phyloP scores from a whole-genome alignment of 495 filamentous ascomycete species.

The Endocarpon pusillum region DNA sequence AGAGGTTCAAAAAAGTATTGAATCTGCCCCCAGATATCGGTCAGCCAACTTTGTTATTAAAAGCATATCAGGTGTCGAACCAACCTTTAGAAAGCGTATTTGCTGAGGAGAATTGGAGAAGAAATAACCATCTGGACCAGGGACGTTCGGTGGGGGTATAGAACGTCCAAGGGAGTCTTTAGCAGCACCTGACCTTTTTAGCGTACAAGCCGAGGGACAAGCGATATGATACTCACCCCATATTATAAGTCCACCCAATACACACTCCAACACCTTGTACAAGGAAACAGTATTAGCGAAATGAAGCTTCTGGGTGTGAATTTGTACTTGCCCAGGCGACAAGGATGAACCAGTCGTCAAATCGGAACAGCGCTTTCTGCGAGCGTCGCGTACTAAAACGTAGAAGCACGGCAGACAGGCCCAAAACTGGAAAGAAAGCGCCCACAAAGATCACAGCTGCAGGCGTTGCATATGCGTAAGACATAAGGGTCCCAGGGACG shows the following conservation, averaged over 20 bases:
- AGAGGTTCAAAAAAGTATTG: conserved; percentile 2
- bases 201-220: too few relatives aligned
- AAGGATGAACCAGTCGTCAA: conserved; percentile 4
- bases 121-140: conserved; percentile 5
- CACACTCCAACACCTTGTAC: conserved; percentile 3
- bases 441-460: conserved; percentile 3
- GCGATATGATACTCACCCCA: too few relatives aligned
- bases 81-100: conserved; percentile 2
- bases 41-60: neutral
- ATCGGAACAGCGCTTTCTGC: neutral
- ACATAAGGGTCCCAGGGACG: too few relatives aligned
- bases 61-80: neutral
- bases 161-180: conserved; percentile 2
- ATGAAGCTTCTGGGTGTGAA: neutral
- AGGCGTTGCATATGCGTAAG: conserved; percentile 3
- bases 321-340: neutral
- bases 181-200: too few relatives aligned
- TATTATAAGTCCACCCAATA: conserved; percentile 3
- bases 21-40: conserved; percentile 1
- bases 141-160: conserved; percentile 5
- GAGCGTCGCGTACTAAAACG: conserved; percentile 1
- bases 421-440: conserved; percentile 4
- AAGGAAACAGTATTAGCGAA: neutral
- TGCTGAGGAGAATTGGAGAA: conserved; percentile 3
- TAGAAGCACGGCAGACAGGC: conserved; percentile 1